phyloP scores from a whole-genome alignment of 768 basidiomycete species.

The Phallus indusiatus region DNA sequence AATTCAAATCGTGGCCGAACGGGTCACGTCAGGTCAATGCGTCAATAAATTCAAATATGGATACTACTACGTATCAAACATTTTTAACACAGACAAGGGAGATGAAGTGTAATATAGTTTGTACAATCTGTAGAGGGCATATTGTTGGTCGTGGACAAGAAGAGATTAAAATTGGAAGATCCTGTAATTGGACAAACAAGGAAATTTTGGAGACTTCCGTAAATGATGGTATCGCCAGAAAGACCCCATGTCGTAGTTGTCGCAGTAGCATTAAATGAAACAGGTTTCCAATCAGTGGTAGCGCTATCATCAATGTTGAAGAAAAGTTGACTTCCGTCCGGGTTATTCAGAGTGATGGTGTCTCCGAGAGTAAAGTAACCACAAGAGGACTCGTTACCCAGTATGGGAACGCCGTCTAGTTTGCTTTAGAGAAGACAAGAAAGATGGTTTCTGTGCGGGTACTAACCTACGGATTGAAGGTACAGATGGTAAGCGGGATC shows the following conservation, averaged over 20 bases:
- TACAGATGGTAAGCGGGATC: slow-evolving; percentile 50
- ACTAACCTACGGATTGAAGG: slow-evolving; percentile 38
- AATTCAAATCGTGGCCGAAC: neutral
- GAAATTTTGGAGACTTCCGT: slow-evolving; percentile 44
- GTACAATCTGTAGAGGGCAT: slow-evolving; percentile 25
- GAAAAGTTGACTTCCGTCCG: slow-evolving; percentile 34
- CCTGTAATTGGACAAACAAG: slow-evolving; percentile 38
- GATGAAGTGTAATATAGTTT: slow-evolving; percentile 20
- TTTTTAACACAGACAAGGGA: slow-evolving; percentile 22
- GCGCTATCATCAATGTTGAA: slow-evolving; percentile 37
- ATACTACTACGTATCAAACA: neutral
- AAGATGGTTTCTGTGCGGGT: neutral
- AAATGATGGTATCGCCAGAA: slow-evolving; percentile 53
- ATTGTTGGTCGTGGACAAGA: slow-evolving; percentile 43
- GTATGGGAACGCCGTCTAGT: slow-evolving; percentile 36
- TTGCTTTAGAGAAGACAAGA: neutral
- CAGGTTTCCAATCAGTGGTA: slow-evolving; percentile 38
- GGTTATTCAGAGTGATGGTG: slow-evolving; percentile 35
- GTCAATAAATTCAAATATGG: neutral
- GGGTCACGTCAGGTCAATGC: neutral
- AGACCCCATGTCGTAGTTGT: slow-evolving; percentile 46
- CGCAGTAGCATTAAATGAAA: slow-evolving; percentile 36
- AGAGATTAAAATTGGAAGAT: slow-evolving; percentile 34
- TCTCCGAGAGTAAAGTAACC: slow-evolving; percentile 41
- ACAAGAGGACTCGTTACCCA: slow-evolving; percentile 43